Evolutionary conservation across 2,329 filamentous ascomycete species (phyloP).

Genomic region (Fusarium burgessii): DNA sequence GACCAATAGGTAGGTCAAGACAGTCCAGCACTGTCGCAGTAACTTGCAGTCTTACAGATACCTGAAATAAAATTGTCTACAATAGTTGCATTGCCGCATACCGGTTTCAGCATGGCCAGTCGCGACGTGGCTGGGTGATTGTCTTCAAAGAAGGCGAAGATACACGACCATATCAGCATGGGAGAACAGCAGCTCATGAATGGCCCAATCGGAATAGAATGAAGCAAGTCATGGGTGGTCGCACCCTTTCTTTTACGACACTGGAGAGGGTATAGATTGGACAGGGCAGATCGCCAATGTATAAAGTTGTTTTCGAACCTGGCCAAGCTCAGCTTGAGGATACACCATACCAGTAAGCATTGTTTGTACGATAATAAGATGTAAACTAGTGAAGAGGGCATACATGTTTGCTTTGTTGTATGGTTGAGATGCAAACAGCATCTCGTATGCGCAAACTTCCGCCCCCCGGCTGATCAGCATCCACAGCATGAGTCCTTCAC

Average conservation of each 20-base stretch:
- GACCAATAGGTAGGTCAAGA: background rate
- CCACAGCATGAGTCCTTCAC: background rate
- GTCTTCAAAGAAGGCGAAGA: conserved; percentile 6
- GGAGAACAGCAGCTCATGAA: background rate
- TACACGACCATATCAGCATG: conserved; percentile 16
- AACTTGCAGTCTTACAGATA: background rate
- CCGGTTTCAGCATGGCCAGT: background rate
- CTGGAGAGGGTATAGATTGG: background rate
- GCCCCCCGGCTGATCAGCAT: background rate
- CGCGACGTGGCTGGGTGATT: background rate
- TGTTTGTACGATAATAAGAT: background rate
- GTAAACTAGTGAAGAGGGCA: background rate
- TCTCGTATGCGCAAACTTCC: background rate
- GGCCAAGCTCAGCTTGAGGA: background rate
- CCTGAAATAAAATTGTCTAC: background rate
- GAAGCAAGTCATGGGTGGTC: background rate
- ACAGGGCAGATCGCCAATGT: background rate
- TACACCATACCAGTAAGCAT: background rate
- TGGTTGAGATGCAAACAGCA: background rate
- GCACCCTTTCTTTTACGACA: background rate
- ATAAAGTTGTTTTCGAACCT: background rate
- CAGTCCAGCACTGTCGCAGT: background rate
- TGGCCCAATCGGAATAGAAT: conserved; percentile 16
- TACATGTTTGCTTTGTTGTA: background rate
- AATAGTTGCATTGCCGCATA: background rate